A percentile compares a stretch with the other conserved stretches of the same genome.
Conservation (phyloP, 2,329 filamentous ascomycete species). For the Colletotrichum tamarilloi region DNA sequence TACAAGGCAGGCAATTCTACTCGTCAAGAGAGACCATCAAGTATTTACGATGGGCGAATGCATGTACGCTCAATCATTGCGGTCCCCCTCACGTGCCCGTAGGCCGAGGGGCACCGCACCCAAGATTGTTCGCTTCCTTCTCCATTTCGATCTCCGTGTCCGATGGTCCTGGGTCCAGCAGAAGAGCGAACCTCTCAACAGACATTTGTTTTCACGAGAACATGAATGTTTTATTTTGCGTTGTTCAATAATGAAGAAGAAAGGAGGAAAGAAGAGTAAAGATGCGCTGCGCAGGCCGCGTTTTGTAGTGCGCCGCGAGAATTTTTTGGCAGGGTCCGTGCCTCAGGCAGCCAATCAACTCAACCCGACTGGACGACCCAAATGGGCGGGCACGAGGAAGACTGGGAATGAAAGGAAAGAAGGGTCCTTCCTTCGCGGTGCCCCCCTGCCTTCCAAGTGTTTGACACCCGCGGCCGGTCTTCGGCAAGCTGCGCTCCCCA, state of each 20-base stretch:
- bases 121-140: conserved; percentile 68
- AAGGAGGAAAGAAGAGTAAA: conserved; percentile 42
- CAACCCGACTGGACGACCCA: not conserved
- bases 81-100: conserved; percentile 62
- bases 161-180: conserved; percentile 61
- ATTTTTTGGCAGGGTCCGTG: not conserved
- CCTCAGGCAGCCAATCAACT: conserved; percentile 14
- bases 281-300: not conserved
- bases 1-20: rapidly evolving
- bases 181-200: conserved; percentile 58
- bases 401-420: not conserved
- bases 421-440: not conserved
- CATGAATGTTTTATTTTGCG: conserved; percentile 58
- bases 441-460: not conserved
- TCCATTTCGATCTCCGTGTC: conserved; percentile 61
- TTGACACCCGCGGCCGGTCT: conserved; percentile 22
- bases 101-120: conserved; percentile 66
- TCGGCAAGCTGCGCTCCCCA: conserved; percentile 19
- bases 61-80: conserved; percentile 71
- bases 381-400: no score
- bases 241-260: conserved; percentile 55
- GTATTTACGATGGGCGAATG: conserved; percentile 1
- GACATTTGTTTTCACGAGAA: conserved; percentile 42
- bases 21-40: not conserved
- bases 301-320: conserved; percentile 28